Base-by-base conservation (phyloP, 495 filamentous ascomycete species). In the Usnea hakonensis region DNA sequence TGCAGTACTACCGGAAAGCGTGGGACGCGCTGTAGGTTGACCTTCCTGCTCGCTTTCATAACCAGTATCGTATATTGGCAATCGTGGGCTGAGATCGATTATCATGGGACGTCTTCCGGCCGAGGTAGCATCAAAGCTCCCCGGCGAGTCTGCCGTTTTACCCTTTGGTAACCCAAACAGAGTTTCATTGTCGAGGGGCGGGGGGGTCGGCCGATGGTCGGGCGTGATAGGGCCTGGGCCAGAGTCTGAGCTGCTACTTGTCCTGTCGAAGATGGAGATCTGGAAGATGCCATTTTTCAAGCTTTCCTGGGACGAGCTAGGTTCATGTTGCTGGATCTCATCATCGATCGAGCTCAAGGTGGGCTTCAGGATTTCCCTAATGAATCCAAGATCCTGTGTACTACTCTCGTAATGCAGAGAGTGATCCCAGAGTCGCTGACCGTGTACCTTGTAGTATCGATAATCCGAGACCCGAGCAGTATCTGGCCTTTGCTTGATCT, bases 231-330 rank as follows among this genome's bases (percentile, higher is more conserved):
- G 80, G 13, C 74, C 75, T 10, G 72, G 69, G 6, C 74, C 76
- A 9, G 79, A 80, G 40, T 83, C 80, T 0, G 87, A 88, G 10
- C 81, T 80, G 70, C 85, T 88, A 60, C 84, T 89, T 2, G 85
- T 82, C 23, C 85, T 78, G 68, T 90, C 87, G 65, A 91, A 91
- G 6, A 91, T 85, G 0, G 88, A 90, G 5, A 81, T 78, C 41
- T 84, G 74, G 43, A 70, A 73, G 10, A 70, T 68, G 28, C 78
- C 78, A 7, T 73, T 78, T 5, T 74, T 77, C 16, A 78, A 70
- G 41, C 72, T 78, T 53, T 79, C 76, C 66, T 75, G 77, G 56
- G 73, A 82, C 57, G 72, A 77, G 65, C 70, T 80, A 67, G 81
- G 74, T 19, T 81, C 72, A 36, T 83, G 75, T 30, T 76, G 72